Evolutionary conservation across 257 asterid genomes (phyloP), one percentile per base, ranked within the genome.

Genomic region (Ocimum tenuiflorum): DNA sequence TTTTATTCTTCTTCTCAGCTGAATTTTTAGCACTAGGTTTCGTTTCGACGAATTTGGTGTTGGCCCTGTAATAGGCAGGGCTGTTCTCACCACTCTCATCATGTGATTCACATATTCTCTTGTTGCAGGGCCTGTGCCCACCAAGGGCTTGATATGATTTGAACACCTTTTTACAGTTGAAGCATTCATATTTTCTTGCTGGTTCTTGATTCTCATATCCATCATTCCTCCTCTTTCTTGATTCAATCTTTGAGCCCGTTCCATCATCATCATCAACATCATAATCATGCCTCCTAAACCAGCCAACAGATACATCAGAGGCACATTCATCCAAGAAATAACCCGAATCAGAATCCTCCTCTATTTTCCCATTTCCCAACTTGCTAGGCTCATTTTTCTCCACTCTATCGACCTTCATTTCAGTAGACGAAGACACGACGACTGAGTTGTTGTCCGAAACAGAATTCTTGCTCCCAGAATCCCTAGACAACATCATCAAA

Each of bases 71-170:
- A 9, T 79, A 80, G 29, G 77, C 69, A 39, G 74, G 31, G 31
- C 31, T 27, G 31, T 27, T 27, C 31, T 27, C 31, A 27, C 31
- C 31, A 27, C 31, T 27, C 31, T 27, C 31, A 27, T 27, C 31
- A 27, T 4, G 31, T 27, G 91, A 68, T 52, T 84, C 88, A 4
- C 62, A 51, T 20, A 27, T 74, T 72, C 80, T 67, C 52, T 82
- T 89, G 78, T 86, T 96, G 81, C 99, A 92, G 0, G 99, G 99
- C 42, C 94, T 80, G 58, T 92, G 99, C 23, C 99, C 99, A 8
- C 99, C 99, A 1, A 92, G 89, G 33, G 94, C 99, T 64, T 92
- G 99, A 77, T 74, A 89, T 2, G 99, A 92, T 66, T 77, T 83
- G 79, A 92, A 92, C 31, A 22, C 64, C 94, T 81, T 92, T 76